Base-by-base conservation (phyloP, 805 yeast species). In the Candida boleticola region DNA sequence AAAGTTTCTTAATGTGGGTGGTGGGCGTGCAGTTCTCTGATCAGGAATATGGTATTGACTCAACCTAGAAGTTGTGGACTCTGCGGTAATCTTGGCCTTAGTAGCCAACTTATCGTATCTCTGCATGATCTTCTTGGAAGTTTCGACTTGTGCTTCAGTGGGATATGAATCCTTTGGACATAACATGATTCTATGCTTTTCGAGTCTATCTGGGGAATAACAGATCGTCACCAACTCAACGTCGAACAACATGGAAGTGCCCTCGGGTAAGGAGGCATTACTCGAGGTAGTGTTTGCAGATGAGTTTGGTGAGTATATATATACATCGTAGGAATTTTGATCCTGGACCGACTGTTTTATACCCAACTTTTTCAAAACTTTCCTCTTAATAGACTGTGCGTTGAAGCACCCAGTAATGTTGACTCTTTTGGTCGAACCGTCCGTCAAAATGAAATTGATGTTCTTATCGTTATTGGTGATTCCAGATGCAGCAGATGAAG, bases 201-300 rank as follows among this genome's bases (percentile, higher is more conserved):
- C 95, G 3, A 74, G 57, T 21, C 89, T 68, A 41, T 82, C 88
- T 2, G 78, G 73, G 0, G 93, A 83, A 55, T 85, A 90, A 54
- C 95, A 86, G 6, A 87, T 79, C 0, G 95, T 82, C 3, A 88
- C 89, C 23, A 89, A 71, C 55, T 88, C 96, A 10, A 83, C 86
- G 53, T 86, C 95, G 53, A 77, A 83, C 41, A 89, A 66, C 21
- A 79, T 49, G 46, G 73, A 77, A 2, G 42, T 34, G 14, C 32
- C 29, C 14, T 39, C 29, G 29, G 31, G 32, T 6, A 22, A 19
- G 9, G 22, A 19, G 36, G 31, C 26, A 34, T 34, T 40, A 39
- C 71, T 40, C 6, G 7, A 11, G 18, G 20, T 31, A 11, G 20
- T 31, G 11, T 23, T 7, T 7, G 7, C 11, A 11, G 27, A 23